A percentile compares a stretch with the other conserved stretches of the same genome.
Evolutionary conservation across 73 alveolate species (phyloP).

Genomic region (Stentor roeselii): DNA sequence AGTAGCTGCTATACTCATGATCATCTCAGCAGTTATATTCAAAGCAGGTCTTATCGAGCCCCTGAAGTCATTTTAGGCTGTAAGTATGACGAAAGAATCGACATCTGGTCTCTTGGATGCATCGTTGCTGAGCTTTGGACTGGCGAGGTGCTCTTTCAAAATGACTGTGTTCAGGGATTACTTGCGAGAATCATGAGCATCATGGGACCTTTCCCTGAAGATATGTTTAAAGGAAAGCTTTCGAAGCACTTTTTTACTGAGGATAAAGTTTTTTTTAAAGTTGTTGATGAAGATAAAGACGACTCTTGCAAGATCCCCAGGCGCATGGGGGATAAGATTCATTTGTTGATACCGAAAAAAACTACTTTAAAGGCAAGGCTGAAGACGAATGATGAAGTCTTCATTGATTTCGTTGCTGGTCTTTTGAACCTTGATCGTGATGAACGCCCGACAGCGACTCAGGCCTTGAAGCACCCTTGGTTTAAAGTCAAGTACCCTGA

Average conservation of each 20-base stretch:
- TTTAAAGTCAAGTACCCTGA: conserved; percentile 53
- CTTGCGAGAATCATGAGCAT: conserved; percentile 95
- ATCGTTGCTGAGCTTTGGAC: conserved; percentile 93
- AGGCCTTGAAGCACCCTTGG: conserved; percentile 82
- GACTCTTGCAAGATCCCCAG: conserved; percentile 56
- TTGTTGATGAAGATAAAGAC: conserved; percentile 60
- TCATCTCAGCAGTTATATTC: conserved; percentile 54
- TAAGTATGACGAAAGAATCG: conserved; percentile 84
- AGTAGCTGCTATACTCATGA: conserved; percentile 40
- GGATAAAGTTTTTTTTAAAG: conserved; percentile 91
- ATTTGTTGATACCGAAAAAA: conserved; percentile 87
- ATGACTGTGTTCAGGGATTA: conserved; percentile 94
- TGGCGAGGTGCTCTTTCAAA: conserved; percentile 96
- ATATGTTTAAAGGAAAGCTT: conserved; percentile 96
- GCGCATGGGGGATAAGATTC: conserved; percentile 55
- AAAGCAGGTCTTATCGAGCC: conserved; percentile 85
- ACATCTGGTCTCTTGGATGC: conserved; percentile 94
- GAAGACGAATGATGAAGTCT: conserved; percentile 61
- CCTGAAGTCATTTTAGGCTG: conserved; percentile 96
- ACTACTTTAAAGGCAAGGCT: conserved; percentile 78
- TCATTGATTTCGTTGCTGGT: conserved; percentile 68
- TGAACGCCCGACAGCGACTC: conserved; percentile 80
- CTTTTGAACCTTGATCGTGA: conserved; percentile 66
- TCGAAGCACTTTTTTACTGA: conserved; percentile 95
- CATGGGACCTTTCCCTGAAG: conserved; percentile 93